Percentiles rank a stretch among this genome's conserved stretches.
phyloP scores from a whole-genome alignment of 2,329 filamentous ascomycete species.

The Trichophyton mentagrophytes region DNA sequence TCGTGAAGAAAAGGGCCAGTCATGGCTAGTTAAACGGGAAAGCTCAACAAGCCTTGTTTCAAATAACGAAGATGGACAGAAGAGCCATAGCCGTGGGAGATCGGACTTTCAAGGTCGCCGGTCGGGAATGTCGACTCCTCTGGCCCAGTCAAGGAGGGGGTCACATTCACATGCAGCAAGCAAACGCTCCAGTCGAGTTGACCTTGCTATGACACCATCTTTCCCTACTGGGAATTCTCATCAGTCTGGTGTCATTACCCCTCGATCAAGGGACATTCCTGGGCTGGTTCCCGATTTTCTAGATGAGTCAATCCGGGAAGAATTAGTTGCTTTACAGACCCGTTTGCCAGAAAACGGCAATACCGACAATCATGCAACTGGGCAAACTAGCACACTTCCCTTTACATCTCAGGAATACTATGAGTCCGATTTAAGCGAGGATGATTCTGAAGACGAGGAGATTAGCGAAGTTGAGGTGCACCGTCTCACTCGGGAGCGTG shows the following conservation, averaged over 20 bases:
- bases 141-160: constrained; percentile 19
- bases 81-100: constrained; percentile 15
- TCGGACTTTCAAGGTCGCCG: constrained; percentile 20
- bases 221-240: constrained; percentile 12
- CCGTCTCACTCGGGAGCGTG: constrained; percentile 38
- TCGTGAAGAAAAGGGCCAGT: constrained; percentile 50
- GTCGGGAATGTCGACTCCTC: constrained; percentile 28
- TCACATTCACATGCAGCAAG: constrained; percentile 25
- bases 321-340: constrained; percentile 20
- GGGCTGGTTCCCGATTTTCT: constrained; percentile 38
- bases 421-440: constrained; percentile 13
- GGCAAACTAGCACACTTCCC: constrained; percentile 6
- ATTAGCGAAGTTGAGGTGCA: constrained; percentile 42
- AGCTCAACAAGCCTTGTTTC: constrained; percentile 42
- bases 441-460: constrained; percentile 22
- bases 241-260: constrained; percentile 4
- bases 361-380: constrained; percentile 11
- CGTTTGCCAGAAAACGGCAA: constrained; percentile 11
- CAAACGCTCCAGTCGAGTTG: constrained; percentile 23
- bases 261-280: constrained; percentile 1
- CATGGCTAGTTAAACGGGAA: constrained; percentile 45
- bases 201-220: constrained; percentile 26
- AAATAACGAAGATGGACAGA: constrained; percentile 21
- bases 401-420: constrained; percentile 15
- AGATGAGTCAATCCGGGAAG: constrained; percentile 30